Evolutionary conservation across 2,329 filamentous ascomycete species (phyloP), one percentile per base, ranked within the genome.

Genomic region (Rutstroemia sp.): DNA sequence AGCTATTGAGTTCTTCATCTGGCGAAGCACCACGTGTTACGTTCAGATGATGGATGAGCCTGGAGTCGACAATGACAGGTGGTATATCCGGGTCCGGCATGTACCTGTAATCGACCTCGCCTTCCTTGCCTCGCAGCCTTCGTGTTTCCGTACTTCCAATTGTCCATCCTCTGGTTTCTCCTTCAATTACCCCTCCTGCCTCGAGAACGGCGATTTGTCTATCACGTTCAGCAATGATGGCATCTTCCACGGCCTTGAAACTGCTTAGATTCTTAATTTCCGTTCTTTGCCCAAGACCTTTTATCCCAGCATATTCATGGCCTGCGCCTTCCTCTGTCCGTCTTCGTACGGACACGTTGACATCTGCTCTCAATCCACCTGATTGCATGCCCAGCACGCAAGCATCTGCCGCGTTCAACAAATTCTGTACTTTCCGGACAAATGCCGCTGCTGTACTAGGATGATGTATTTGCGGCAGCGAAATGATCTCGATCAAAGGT

Each of bases 191-290:
- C 1, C 88, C 88, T 0, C 92, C 92, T 4, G 77, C 76, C 67
- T 94, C 86, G 0, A 97, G 75, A 2, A 95, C 78, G 0, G 73
- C 74, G 60, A 97, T 96, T 71, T 99, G 94, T 0, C 94, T 82
- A 67, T 95, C 86, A 37, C 92, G 82, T 72, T 99, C 94, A 0
- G 92, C 89, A 53, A 92, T 85, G 60, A 99, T 91, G 42, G 94
- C 92, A 65, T 96, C 92, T 70, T 97, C 92, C 1, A 99, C 87
- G 0, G 92, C 90, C 69, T 95, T 96, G 75, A 96, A 91, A 54
- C 89, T 95, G 70, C 88, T 92, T 63, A 99, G 69, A 67, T 99
- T 99, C 73, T 99, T 99, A 74, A 99, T 97, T 73, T 99, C 94
- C 0, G 92, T 96, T 54, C 92, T 81, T 63, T 91, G 90, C 2